Percentiles rank a stretch among this genome's conserved stretches.
These are phyloP conservation scores for Coemansia sp. DNA, from an alignment of 192 early-diverging fungal genomes.

Conservation along the genomic window DNA sequence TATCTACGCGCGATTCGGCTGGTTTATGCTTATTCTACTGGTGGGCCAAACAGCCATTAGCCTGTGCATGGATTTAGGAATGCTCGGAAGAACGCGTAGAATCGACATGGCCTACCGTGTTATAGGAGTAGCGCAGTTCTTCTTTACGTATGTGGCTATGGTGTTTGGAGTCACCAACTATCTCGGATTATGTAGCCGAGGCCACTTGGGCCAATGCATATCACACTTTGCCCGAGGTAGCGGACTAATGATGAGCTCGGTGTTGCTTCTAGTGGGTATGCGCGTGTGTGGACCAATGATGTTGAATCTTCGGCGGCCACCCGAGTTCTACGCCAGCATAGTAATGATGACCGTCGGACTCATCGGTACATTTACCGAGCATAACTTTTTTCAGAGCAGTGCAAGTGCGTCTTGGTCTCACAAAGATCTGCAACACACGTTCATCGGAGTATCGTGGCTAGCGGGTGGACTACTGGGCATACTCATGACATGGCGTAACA, in stretches of 20 bases:
- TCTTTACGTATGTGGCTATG: constrained; percentile 64
- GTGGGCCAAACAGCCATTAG: constrained; percentile 53
- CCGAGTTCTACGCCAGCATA: constrained; percentile 63
- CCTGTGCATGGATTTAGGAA: constrained; percentile 41
- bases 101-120: constrained; percentile 46
- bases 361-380: constrained; percentile 69
- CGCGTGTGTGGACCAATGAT: constrained; percentile 60
- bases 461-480: constrained; percentile 61
- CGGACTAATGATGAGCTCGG: constrained; percentile 57
- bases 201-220: constrained; percentile 65
- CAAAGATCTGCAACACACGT: constrained; percentile 67
- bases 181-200: constrained; percentile 61
- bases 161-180: constrained; percentile 62
- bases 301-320: constrained; percentile 50
- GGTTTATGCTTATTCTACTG: constrained; percentile 57
- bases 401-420: constrained; percentile 55
- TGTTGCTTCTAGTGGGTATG: constrained; percentile 50
- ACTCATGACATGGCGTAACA: constrained; percentile 36
- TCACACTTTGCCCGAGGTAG: constrained; percentile 71
- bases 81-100: constrained; percentile 29
- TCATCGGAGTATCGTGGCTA: constrained; percentile 66
- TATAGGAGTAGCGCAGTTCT: constrained; percentile 44
- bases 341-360: constrained; percentile 61
- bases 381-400: constrained; percentile 56
- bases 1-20: constrained; percentile 61